phyloP scores from a whole-genome alignment of 257 asterid genomes.

The Echites panduratus region DNA sequence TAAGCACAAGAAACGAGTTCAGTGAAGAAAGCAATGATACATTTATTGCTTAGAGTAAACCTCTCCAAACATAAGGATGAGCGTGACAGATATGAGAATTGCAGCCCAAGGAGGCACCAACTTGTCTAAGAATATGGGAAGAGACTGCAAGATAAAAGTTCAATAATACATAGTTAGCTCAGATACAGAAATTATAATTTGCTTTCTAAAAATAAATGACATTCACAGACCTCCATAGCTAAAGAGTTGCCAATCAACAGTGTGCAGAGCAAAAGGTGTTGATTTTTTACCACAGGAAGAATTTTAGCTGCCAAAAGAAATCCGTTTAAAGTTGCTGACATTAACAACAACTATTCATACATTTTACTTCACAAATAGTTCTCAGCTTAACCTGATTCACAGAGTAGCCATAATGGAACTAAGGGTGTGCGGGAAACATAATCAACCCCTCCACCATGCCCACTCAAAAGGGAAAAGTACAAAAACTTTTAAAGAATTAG shows the following conservation, averaged over 20 bases:
- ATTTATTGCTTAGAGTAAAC: slow-evolving; percentile 29
- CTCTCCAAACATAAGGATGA: slow-evolving; percentile 96
- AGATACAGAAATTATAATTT: background rate
- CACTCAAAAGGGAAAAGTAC: background rate
- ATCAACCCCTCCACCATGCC: background rate
- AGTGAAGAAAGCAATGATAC: slow-evolving; percentile 3
- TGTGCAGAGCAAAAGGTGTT: slow-evolving; percentile 97
- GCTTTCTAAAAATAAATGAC: slow-evolving; percentile 10
- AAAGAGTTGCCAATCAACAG: slow-evolving; percentile 98
- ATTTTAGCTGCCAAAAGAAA: slow-evolving; percentile 70
- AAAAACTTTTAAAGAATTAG: background rate
- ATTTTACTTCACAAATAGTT: slow-evolving; percentile 7
- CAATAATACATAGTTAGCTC: slow-evolving; percentile 1
- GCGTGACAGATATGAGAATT: slow-evolving; percentile 77
- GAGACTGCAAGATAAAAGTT: slow-evolving; percentile 46
- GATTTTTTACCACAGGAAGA: slow-evolving; percentile 94
- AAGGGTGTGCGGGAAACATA: background rate
- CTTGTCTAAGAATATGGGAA: slow-evolving; percentile 96
- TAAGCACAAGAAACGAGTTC: slow-evolving; percentile 6
- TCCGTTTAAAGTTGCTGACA: background rate
- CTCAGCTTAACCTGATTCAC: slow-evolving; percentile 6
- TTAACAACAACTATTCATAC: slow-evolving; percentile 10
- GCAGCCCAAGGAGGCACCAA: slow-evolving; percentile 99
- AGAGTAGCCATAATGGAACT: background rate
- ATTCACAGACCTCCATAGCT: slow-evolving; percentile 90